These are phyloP conservation scores for Brasilioporus rufonigricans DNA, from an alignment of 768 basidiomycete genomes.

Conservation along the genomic window DNA sequence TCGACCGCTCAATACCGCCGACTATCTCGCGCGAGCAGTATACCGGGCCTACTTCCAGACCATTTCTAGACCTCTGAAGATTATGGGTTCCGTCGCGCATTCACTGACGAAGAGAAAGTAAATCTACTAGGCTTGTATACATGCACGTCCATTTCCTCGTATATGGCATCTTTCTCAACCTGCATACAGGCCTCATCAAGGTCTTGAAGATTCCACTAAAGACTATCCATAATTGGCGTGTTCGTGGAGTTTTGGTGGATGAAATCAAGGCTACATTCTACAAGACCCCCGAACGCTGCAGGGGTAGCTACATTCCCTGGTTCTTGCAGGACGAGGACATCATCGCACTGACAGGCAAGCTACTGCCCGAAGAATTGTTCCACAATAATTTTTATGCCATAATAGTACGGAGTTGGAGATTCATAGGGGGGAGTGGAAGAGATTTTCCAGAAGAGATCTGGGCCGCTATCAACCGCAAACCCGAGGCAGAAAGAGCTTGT, in stretches of 20 bases:
- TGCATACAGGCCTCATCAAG: neutral
- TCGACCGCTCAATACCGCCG: constrained; percentile 1
- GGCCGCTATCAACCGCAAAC: neutral
- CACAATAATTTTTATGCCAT: neutral
- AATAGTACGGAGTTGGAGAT: neutral
- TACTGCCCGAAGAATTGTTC: neutral
- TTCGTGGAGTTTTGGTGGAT: constrained; percentile 1
- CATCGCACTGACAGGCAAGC: neutral
- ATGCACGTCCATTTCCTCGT: neutral
- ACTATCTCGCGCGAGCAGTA: neutral
- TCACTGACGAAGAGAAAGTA: neutral
- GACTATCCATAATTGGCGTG: neutral
- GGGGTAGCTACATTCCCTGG: constrained; percentile 1
- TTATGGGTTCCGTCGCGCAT: constrained; percentile 1
- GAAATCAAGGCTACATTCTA: neutral
- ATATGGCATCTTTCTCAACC: neutral
- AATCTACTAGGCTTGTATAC: neutral
- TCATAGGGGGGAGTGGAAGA: neutral
- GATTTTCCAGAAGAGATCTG: neutral
- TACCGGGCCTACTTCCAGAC: neutral
- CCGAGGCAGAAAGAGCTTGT: neutral
- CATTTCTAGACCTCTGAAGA: neutral
- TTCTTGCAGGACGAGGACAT: constrained; percentile 5
- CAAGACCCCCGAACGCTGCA: neutral
- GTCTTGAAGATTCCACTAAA: neutral